phyloP scores from a whole-genome alignment of 805 yeast genomes.

The Ogataea allantospora region DNA sequence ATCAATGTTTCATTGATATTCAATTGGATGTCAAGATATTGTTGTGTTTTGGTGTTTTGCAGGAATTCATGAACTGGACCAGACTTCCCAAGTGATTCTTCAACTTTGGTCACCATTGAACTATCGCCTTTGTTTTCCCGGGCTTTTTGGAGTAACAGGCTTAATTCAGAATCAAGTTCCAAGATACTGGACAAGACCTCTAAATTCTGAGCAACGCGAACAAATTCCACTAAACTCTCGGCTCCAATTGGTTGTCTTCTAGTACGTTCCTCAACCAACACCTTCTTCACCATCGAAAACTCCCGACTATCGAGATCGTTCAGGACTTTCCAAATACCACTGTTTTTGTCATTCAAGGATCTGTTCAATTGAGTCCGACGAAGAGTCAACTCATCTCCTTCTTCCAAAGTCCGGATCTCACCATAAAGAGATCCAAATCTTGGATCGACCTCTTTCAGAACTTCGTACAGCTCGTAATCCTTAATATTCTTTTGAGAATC shows the following conservation, averaged over 20 bases:
- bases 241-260: constrained; percentile 2
- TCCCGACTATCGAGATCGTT: constrained; percentile 21
- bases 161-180: constrained; percentile 1
- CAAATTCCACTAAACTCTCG: neutral
- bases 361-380: constrained; percentile 21
- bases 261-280: constrained; percentile 9
- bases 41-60: neutral
- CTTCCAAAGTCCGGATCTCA: constrained; percentile 20
- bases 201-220: neutral
- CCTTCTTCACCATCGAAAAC: constrained; percentile 20
- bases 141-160: neutral
- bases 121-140: neutral
- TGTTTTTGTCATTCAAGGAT: constrained; percentile 20
- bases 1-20: constrained; percentile 2
- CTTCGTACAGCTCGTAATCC: constrained; percentile 22
- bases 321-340: constrained; percentile 24
- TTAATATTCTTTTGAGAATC: constrained; percentile 21
- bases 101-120: neutral
- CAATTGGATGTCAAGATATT: constrained; percentile 7
- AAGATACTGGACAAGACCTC: neutral
- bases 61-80: neutral
- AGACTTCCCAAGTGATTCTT: neutral
- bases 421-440: constrained; percentile 23
- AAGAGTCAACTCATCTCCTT: constrained; percentile 20
- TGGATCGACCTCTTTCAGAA: constrained; percentile 26